phyloP scores from a whole-genome alignment of 495 filamentous ascomycete genomes.

The Tuber microsphaerosporum region DNA sequence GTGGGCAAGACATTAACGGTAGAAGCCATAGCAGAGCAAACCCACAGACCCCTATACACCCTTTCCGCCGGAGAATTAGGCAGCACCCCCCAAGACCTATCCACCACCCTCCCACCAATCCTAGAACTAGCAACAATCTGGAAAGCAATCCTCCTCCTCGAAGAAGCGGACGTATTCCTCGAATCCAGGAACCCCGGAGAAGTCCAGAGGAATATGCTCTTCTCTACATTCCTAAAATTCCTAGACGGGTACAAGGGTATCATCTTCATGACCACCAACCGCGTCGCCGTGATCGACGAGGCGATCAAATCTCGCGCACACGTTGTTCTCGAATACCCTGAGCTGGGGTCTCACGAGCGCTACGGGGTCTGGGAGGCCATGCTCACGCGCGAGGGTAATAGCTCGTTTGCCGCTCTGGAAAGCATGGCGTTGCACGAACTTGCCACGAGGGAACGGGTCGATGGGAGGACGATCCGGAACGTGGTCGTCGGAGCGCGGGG shows the following conservation, averaged over 20 bases:
- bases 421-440: conserved; percentile 42
- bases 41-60: conserved; percentile 49
- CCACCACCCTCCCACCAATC: conserved; percentile 48
- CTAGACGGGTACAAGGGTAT: conserved; percentile 54
- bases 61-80: conserved; percentile 54
- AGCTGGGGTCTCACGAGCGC: conserved; percentile 36
- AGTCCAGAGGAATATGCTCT: conserved; percentile 51
- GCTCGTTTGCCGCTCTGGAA: conserved; percentile 3
- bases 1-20: conserved; percentile 57
- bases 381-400: not conserved
- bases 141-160: conserved; percentile 53
- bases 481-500: conserved; percentile 36
- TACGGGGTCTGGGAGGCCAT: conserved; percentile 30
- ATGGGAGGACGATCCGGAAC: conserved; percentile 51
- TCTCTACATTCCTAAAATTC: conserved; percentile 51
- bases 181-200: conserved; percentile 44
- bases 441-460: conserved; percentile 40
- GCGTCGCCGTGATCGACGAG: conserved; percentile 45
- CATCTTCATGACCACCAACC: conserved; percentile 52
- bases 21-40: conserved; percentile 51
- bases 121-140: conserved; percentile 50
- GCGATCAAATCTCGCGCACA: conserved; percentile 47
- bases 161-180: conserved; percentile 52
- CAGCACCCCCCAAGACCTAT: conserved; percentile 47
- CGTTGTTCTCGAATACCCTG: conserved; percentile 44